Conservation (phyloP, 371 early-diverging fungal species). For the Mucor saturninus region DNA sequence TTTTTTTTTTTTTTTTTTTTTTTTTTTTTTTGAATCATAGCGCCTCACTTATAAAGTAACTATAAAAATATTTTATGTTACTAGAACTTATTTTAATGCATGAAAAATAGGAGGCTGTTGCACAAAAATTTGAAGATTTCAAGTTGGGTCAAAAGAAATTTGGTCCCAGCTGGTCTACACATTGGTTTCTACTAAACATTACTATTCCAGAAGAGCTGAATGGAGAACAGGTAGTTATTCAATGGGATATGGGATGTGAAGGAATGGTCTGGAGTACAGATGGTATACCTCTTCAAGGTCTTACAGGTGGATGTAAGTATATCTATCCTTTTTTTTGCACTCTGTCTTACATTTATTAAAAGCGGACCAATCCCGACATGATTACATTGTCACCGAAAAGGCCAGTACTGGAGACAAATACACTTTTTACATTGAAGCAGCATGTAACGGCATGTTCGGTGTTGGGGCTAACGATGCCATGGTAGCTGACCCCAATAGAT, state of each 20-base stretch:
- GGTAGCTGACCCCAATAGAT: conserved; percentile 74
- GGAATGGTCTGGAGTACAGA: conserved; percentile 86
- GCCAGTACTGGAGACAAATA: conserved; percentile 68
- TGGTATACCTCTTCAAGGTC: conserved; percentile 86
- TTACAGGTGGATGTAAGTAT: conserved; percentile 76
- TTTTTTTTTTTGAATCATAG: conserved; percentile 18
- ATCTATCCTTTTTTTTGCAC: background rate
- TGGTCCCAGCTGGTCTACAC: conserved; percentile 78
- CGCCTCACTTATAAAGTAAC: conserved; percentile 48
- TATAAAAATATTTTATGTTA: background rate
- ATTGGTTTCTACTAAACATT: conserved; percentile 82
- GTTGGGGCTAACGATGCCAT: conserved; percentile 66
- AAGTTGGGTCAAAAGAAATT: conserved; percentile 33
- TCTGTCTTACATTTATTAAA: background rate
- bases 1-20: background rate
- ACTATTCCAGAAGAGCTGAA: conserved; percentile 69
- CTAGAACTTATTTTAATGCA: background rate
- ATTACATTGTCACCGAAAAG: conserved; percentile 70
- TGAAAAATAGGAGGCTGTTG: conserved; percentile 43
- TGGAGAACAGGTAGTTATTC: conserved; percentile 71
- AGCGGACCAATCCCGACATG: conserved; percentile 74
- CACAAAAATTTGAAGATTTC: conserved; percentile 42
- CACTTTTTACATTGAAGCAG: conserved; percentile 86
- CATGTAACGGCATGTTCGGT: conserved; percentile 95
- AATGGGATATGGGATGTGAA: conserved; percentile 88